phyloP scores from a whole-genome alignment of 345 rosid genomes.

The Acer saccharum region DNA sequence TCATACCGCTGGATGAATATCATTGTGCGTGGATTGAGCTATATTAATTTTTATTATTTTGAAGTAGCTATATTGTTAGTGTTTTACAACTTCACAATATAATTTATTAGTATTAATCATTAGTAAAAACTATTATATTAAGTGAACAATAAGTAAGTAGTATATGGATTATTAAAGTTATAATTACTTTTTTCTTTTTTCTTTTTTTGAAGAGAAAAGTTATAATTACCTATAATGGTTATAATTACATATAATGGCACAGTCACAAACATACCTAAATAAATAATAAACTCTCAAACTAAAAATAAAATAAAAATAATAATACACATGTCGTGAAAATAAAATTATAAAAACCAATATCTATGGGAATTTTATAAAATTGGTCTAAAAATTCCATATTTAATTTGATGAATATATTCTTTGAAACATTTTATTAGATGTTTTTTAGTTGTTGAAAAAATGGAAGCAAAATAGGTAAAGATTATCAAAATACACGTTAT shows the following conservation, averaged over 20 bases:
- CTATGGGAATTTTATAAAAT: not conserved
- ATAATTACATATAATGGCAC: not conserved
- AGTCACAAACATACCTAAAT: not conserved
- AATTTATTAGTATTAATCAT: too few species aligned
- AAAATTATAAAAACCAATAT: too few species aligned
- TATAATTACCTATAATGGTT: not conserved
- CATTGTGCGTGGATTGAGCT: too few species aligned
- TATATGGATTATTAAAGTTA: not conserved
- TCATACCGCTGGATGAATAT: too few species aligned
- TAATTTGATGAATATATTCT: not conserved
- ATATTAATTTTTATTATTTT: too few species aligned
- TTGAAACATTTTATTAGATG: not conserved
- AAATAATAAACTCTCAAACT: not conserved
- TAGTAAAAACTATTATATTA: not conserved
- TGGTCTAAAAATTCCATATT: not conserved
- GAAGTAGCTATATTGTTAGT: not conserved
- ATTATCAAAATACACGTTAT: not conserved
- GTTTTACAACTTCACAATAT: too few species aligned
- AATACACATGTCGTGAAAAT: too few species aligned
- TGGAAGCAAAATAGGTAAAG: constrained; percentile 3
- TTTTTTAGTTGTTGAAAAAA: constrained; percentile 3
- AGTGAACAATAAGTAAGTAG: not conserved
- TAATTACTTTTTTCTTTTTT: not conserved
- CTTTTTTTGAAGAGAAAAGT: not conserved
- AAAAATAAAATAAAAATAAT: too few species aligned